These are phyloP conservation scores for Lagerstroemia speciosa DNA, from an alignment of 345 rosid species.

Conservation along the genomic window DNA sequence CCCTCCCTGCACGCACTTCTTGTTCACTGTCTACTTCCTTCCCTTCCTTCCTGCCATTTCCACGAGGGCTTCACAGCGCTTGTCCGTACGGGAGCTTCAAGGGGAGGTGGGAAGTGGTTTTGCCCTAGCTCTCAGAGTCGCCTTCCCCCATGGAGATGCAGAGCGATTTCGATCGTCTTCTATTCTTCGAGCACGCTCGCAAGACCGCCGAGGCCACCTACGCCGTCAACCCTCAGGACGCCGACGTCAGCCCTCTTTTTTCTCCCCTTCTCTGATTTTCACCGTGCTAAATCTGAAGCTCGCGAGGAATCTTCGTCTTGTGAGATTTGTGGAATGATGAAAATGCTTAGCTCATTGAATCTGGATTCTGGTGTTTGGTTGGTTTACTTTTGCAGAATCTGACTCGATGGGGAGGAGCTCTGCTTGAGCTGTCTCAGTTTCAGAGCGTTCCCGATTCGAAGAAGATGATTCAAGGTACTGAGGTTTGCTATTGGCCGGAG, in stretches of 20 bases:
- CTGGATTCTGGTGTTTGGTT: too few species aligned
- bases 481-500: background rate
- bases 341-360: too few species aligned
- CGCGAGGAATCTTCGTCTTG: background rate
- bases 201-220: slow-evolving; percentile 56
- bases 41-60: background rate
- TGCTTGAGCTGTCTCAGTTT: slow-evolving; percentile 86
- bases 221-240: slow-evolving; percentile 59
- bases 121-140: background rate
- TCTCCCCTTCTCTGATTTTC: background rate
- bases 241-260: slow-evolving; percentile 40
- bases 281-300: background rate
- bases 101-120: background rate
- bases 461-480: slow-evolving; percentile 64
- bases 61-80: background rate
- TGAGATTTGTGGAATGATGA: background rate
- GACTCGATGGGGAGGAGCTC: slow-evolving; percentile 78
- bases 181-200: slow-evolving; percentile 81
- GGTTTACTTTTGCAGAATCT: slow-evolving; percentile 39
- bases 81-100: background rate
- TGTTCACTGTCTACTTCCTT: background rate
- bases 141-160: slow-evolving; percentile 43
- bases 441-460: slow-evolving; percentile 53
- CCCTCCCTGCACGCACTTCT: background rate
- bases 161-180: slow-evolving; percentile 53